Conservation (phyloP, 2,329 filamentous ascomycete genomes). For the Cladosporium oxysporum region DNA sequence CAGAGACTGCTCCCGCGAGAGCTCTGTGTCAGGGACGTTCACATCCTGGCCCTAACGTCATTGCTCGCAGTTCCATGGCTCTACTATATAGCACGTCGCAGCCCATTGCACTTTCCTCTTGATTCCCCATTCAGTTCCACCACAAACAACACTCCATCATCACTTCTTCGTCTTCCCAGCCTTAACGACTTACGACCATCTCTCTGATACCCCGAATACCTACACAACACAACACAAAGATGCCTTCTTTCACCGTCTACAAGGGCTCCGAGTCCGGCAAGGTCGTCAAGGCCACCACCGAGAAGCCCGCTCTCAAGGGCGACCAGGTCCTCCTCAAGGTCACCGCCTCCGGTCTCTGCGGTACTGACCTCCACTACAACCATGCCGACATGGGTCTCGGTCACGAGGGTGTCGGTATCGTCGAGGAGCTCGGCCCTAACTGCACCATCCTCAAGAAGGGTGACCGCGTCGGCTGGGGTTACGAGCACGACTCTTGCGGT, state of each 20-base stretch:
- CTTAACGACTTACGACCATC: conserved; percentile 18
- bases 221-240: conserved; percentile 24
- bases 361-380: conserved; percentile 54
- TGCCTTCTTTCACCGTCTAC: conserved; percentile 60
- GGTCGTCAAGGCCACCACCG: conserved; percentile 54
- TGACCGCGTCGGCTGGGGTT: conserved; percentile 55
- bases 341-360: conserved; percentile 68
- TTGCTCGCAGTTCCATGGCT: neutral
- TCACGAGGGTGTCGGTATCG: conserved; percentile 57
- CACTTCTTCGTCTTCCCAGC: neutral
- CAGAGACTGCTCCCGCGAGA: neutral
- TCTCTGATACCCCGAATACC: neutral
- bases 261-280: conserved; percentile 61
- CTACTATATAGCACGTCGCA: conserved; percentile 11
- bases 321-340: conserved; percentile 64
- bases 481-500: conserved; percentile 48
- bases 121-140: neutral
- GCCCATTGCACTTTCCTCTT: neutral
- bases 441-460: conserved; percentile 52
- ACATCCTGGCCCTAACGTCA: conserved; percentile 15
- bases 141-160: neutral
- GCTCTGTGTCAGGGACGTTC: conserved; percentile 1
- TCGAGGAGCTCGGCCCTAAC: conserved; percentile 50
- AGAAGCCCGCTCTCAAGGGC: conserved; percentile 47
- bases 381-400: conserved; percentile 50